Evolutionary conservation across 345 rosid genomes (phyloP), one percentile per base, ranked within the genome.

Genomic region (Hirschfeldia incana): DNA sequence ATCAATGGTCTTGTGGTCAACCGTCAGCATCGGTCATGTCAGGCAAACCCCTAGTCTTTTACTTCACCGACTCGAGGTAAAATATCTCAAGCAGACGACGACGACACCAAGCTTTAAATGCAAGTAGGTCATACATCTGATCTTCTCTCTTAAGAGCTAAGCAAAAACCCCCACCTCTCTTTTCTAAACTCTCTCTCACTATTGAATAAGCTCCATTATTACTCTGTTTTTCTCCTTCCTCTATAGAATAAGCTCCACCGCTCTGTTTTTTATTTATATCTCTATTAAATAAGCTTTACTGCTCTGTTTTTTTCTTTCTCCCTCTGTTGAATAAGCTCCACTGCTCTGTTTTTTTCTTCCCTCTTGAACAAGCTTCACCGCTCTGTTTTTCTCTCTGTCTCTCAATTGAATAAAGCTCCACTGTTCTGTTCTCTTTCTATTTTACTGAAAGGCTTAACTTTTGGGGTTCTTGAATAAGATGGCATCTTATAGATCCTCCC

Each of bases 401-500:
- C 11, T 37, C 44, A 8, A 6, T 37, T 37, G 44, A 6, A 6
- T 8, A 37, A 37, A 21, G 44, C 44, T 37, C 3, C 57, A 17
- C 5, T 72, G 75, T 75, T 84, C 80, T 74, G 73, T 57, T 67
- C 72, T 72, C 30, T 17, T 27, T 73, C 80, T 58, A 2, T 86
- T 58, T 51, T 29, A 62, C 4, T 62, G 21, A 4, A 5, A 49
- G 36, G 26, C 70, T 29, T 39, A 57, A 28, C 62, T 74, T 67
- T 15, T 69, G 8, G 5, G 21, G 13, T 51, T 60, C 29, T 59
- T 3, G 2, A 21, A 58, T 10, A 65, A 65, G 15, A 55, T 74
- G 77, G 94, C 92, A 67, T 80, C 88, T 86, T 84, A 39, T 63
- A 76, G 88, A 66, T 88, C 76, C 86, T 88, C 76, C 86, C 90